Base-by-base conservation (phyloP, 2,329 filamentous ascomycete species). In the Ascosphaera apis region DNA sequence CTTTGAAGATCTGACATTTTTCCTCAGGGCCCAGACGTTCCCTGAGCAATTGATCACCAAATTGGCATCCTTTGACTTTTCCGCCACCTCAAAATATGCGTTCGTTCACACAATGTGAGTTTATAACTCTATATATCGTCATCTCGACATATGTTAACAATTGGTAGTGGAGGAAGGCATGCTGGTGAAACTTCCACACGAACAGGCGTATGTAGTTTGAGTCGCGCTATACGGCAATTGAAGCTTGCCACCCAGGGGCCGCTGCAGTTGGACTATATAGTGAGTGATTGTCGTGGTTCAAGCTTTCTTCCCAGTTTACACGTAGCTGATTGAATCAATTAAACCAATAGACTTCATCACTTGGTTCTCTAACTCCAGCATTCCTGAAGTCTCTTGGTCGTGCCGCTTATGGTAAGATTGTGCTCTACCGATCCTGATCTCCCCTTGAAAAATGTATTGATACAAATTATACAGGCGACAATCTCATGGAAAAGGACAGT, bases 31-130 rank as follows among this genome's bases (percentile, higher is more conserved):
- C 6, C 71, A 75, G 46, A 68, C 67, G 0, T 52, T 91, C 5
- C 65, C 75, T 3, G 59, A 69, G 12, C 65, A 64, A 15, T 64
- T 91, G 31, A 55, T 80, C 21, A 54, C 63, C 3, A 84, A 80
- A 36, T 55, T 95, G 3, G 55, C 65, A 15, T 72, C 69, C 21
- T 95, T 91, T 52, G 82, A 95, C 53, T 95, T 91, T 48, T 65
- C 68, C 2, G 63, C 67, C 40, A 92, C 86, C 0, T 53, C 56
- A 8, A 58, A 68, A 21, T 65, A 91, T 43, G 77, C 70, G 1
- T 92, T 98, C 52, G 69, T 95, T 4, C 82, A 91, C 51, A 76
- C 77, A 5, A 79, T 91, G 76, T 82, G 56, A 54, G 73, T 49
- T n/a, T 4, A 9, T 15, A 15, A 2, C 7, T 2, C 25, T 37